Percentiles rank a stretch among this genome's conserved stretches.
Evolutionary conservation across 2,329 filamentous ascomycete genomes (phyloP).

Genomic region (Aspergillus hortae): DNA sequence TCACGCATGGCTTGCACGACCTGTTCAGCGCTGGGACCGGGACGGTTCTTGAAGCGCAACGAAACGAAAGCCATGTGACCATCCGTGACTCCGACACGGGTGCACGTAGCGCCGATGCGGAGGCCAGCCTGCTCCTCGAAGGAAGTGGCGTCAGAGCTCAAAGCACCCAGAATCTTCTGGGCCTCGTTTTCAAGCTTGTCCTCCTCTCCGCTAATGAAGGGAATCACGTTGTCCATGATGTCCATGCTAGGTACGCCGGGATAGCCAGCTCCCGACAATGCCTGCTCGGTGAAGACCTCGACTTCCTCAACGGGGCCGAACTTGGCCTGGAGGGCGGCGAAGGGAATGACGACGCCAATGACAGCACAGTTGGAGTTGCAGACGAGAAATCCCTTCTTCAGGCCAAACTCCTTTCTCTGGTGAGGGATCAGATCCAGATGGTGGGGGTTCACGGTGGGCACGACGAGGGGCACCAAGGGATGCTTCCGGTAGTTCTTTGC

Average conservation of each 20-base stretch:
- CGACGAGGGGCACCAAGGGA: conserved; percentile 85
- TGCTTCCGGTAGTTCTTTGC: conserved; percentile 95
- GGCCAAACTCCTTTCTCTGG: conserved; percentile 68
- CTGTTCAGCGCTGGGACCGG: conserved; percentile 68
- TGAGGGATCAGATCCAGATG: conserved; percentile 88
- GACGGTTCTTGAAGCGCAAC: conserved; percentile 72
- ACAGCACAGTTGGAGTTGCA: conserved; percentile 99
- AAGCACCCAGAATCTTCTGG: conserved; percentile 80
- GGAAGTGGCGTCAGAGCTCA: conserved; percentile 68
- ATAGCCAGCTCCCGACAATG: conserved; percentile 80
- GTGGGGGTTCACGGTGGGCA: conserved; percentile 87
- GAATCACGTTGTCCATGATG: conserved; percentile 92
- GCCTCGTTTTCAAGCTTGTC: conserved; percentile 95
- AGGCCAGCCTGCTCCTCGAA: conserved; percentile 73
- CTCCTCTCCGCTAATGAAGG: conserved; percentile 89
- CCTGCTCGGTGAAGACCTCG: conserved; percentile 91
- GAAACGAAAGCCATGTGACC: conserved; percentile 95
- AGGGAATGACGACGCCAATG: conserved; percentile 91
- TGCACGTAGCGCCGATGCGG: conserved; percentile 81
- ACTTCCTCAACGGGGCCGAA: conserved; percentile 77
- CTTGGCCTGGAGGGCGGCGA: conserved; percentile 79
- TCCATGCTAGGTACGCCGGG: conserved; percentile 78
- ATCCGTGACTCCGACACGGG: conserved; percentile 89
- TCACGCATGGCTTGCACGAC: conserved; percentile 75
- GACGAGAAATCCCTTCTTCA: conserved; percentile 85